Base-by-base conservation (phyloP, 139 green algal genomes). In the Trebouxia sp. region DNA sequence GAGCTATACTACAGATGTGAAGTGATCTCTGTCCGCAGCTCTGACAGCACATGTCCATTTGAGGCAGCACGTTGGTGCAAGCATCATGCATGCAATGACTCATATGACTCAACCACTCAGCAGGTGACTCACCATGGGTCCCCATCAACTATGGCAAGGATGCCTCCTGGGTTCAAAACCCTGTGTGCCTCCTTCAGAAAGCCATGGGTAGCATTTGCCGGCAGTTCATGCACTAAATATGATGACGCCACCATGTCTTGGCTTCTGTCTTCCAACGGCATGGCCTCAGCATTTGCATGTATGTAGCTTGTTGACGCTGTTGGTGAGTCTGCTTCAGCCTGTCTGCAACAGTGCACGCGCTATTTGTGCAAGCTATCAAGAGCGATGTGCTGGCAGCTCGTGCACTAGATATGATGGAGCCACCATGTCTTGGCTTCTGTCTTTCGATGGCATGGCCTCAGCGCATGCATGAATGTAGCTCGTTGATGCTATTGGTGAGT, bases 201-300 rank as follows among this genome's bases (percentile, higher is more conserved):
- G 3, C n/a, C 67, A n/a, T 77, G 38, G 26, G 67, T 77, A 39
- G 39, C 67, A 5, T n/a, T 6, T 9, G 39, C 67, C 38, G 67
- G 67, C 41, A 77, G 22, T 22, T 77, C 67, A 39, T 77, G 67
- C 39, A 77, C 41, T 6, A 77, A 22, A 24, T 77, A 77, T 39
- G 67, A 77, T 6, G 41, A 17, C 0, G 67, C 6, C 3, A 77
- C n/a, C 41, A 77, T 51, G 10, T 77, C 67, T 14, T 56, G 67
- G 7, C 28, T 43, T n/a, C 67, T 22, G 6, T 56, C 41, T 10
- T 51, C 37, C 39, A 77, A 5, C 22, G 67, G 67, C 22, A 77
- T 51, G 26, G 67, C 26, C 26, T 77, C 67, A 41, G 67, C 67
- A 26, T 53, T 77, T 51, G 67, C 67, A 77, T 77, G 67, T 6